Base-by-base conservation (phyloP, 352 stramenopile species). In the Pythium folliculosum region DNA sequence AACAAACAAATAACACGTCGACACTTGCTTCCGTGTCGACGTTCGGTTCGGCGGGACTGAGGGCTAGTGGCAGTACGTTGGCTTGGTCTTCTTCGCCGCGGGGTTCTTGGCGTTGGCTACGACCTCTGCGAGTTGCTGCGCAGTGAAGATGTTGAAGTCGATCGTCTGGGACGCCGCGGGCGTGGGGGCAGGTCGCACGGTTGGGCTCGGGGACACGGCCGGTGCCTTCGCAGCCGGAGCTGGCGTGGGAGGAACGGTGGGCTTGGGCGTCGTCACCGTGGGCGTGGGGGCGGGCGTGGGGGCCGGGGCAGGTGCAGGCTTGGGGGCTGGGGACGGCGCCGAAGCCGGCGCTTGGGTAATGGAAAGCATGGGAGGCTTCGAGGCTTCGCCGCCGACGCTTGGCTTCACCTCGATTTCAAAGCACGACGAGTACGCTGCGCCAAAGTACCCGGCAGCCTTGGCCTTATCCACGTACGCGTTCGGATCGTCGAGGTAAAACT, bases 361-460 rank as follows among this genome's bases (percentile, higher is more conserved):
- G 0, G 50, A 37, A 16, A 53, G 60, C 25, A 43, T 52, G 14
- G 60, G 60, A 1, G 60, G 35, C 23, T 57, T 25, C 27, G 38
- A 16, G 53, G 40, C 40, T 16, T 47, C 51, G 30, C 22, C n/a
- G 10, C n/a, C 25, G 6, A 22, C 62, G 21, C 58, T 58, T 10
- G 64, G 44, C 54, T 75, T 75, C 19, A 90, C 80, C 60, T 89
- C 79, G 5, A 91, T 70, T 53, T 91, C 71, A 65, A 91, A 91
- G 63, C 82, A 89, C 25, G 82, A 86, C 47, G 78, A 84, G 60
- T 88, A 90, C 8, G 82, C 78, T 9, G 82, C 82, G 12, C 80
- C 82, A 77, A 86, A 88, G 70, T 90, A 90, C 5, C 81, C 79
- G 30, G 72, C 76, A 3, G 79, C 79, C 32, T 75, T 72, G 5